Percentiles rank a stretch among this genome's conserved stretches.
phyloP scores from a whole-genome alignment of 305 asterid genomes.

The Rubia tinctorum region DNA sequence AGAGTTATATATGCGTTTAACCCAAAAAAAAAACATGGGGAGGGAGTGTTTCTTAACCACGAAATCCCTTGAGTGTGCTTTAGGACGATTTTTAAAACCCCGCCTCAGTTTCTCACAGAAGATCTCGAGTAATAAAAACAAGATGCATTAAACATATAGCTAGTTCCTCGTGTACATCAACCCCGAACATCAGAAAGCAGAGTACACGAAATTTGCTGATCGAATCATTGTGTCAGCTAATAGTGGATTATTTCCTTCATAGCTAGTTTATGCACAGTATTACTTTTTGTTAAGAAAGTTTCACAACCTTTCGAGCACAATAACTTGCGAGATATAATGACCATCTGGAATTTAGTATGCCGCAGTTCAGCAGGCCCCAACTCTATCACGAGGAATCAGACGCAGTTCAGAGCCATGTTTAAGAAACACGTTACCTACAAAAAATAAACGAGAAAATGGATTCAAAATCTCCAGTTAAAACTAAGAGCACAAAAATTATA shows the following conservation, averaged over 20 bases:
- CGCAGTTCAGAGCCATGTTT: constrained; percentile 90
- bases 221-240: no score
- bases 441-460: neutral
- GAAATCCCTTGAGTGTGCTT: no score
- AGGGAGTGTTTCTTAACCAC: no score
- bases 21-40: no score
- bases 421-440: constrained; percentile 84
- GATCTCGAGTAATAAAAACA: neutral
- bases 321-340: neutral
- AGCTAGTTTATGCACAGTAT: no score
- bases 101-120: no score
- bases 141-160: neutral
- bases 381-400: constrained; percentile 87
- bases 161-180: neutral
- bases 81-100: no score
- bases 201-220: neutral
- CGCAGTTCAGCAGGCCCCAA: constrained; percentile 36
- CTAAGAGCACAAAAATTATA: neutral
- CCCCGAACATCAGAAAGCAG: neutral
- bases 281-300: neutral
- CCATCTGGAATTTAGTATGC: neutral
- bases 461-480: neutral
- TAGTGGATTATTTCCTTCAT: no score
- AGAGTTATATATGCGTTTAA: no score
- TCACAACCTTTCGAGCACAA: neutral